phyloP scores from a whole-genome alignment of 2,329 filamentous ascomycete species.

The Uncinocarpus reesii region DNA sequence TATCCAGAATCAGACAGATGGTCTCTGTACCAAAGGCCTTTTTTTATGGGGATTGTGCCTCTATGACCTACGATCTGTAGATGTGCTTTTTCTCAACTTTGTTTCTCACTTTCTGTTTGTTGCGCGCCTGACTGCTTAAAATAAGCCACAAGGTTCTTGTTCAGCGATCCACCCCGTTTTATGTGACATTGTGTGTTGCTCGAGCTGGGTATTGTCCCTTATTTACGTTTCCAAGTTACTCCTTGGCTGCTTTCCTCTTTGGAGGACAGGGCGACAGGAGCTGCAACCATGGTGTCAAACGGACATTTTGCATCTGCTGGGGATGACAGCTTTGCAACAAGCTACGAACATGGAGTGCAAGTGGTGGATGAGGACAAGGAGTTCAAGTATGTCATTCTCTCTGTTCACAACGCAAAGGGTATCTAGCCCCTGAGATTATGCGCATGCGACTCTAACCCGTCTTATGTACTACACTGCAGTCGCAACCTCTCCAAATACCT shows the following conservation, averaged over 20 bases:
- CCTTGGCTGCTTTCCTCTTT: not conserved
- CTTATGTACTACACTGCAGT: constrained; percentile 44
- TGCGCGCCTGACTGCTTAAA: too few species aligned
- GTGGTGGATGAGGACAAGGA: constrained; percentile 93
- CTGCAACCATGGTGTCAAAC: constrained; percentile 34
- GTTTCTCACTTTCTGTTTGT: too few species aligned
- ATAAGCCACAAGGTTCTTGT: too few species aligned
- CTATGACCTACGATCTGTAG: too few species aligned
- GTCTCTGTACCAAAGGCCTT: too few species aligned
- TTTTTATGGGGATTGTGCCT: not conserved
- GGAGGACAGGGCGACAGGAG: constrained; percentile 18
- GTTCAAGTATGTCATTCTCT: constrained; percentile 64
- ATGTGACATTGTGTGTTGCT: not conserved
- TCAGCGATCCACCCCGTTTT: not conserved
- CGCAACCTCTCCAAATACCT: constrained; percentile 72
- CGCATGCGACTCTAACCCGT: constrained; percentile 13
- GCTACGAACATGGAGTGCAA: constrained; percentile 87
- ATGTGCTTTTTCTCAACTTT: too few species aligned
- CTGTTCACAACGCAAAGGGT: too few species aligned
- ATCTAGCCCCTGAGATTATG: not conserved
- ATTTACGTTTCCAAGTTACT: not conserved
- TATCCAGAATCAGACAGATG: too few species aligned
- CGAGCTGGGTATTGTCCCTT: not conserved
- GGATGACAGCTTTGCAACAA: constrained; percentile 28
- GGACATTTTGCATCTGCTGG: constrained; percentile 39